These are phyloP conservation scores for Stachybotrys echinatus DNA, from an alignment of 2,329 filamentous ascomycete species.

Conservation along the genomic window DNA sequence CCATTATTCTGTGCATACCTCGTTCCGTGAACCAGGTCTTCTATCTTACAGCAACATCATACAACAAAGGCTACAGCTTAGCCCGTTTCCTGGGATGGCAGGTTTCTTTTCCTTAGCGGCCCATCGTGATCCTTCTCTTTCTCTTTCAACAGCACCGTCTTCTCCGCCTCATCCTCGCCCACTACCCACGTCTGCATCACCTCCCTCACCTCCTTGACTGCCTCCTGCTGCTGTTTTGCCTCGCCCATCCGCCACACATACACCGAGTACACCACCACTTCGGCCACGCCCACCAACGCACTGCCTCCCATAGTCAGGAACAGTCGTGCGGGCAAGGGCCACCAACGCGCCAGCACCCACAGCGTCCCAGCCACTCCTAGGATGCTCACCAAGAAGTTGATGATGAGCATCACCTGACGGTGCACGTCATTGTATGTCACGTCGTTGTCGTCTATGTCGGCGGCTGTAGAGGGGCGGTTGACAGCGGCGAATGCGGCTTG, in stretches of 20 bases:
- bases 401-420: constrained; percentile 75
- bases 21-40: no score
- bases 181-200: constrained; percentile 69
- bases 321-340: constrained; percentile 65
- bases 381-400: constrained; percentile 87
- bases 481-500: constrained; percentile 52
- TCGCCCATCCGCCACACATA: constrained; percentile 69
- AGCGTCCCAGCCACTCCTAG: constrained; percentile 71
- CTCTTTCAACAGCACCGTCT: constrained; percentile 16
- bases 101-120: constrained; percentile 19
- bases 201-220: constrained; percentile 59
- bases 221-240: constrained; percentile 58
- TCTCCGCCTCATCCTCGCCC: constrained; percentile 26
- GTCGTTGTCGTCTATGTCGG: constrained; percentile 54
- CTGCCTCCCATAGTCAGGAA: constrained; percentile 68
- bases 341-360: constrained; percentile 74
- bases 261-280: constrained; percentile 71
- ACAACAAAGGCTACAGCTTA: no score
- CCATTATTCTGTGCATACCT: no score
- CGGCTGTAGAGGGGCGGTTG: constrained; percentile 39
- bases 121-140: constrained; percentile 12
- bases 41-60: no score
- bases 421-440: constrained; percentile 69
- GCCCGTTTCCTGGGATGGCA: constrained; percentile 4
- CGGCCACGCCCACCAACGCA: constrained; percentile 65